Evolutionary conservation across 169 alveolate species (phyloP), one percentile per base, ranked within the genome.

Genomic region (Cryptosporidium bovis): DNA sequence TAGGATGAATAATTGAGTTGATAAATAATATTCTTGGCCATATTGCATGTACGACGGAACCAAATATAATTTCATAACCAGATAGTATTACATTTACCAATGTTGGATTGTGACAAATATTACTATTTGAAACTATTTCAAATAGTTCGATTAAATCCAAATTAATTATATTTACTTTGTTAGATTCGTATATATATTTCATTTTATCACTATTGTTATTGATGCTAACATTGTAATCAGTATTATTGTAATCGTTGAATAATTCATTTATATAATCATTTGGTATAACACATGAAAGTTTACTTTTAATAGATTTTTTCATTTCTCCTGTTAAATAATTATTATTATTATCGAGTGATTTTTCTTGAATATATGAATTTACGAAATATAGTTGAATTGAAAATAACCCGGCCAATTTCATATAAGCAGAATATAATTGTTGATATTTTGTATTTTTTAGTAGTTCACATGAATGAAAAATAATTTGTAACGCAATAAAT

Each of bases 21-120:
- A 44, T 77, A 12, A 77, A 77, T 20, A 77, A 8, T 40, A 77
- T 58, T 24, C 87, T 56, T 15, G 87, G 77, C 87, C 87, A 77
- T 1, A 77, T 33, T 60, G 87, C 58, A 24, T 60, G 71, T 60
- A 77, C 87, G 8, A 77, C 40, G n/a, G 71, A 77, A 20, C 87
- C 87, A 62, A 58, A 77, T 31, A 77, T 44, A 13, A 40, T 3
- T 29, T 77, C 87, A 34, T 77, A 77, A 2, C 77, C 71, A 18
- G 53, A 46, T 48, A 77, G 48, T 31, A 77, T 77, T 6, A 77
- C 64, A 7, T 16, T 16, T 40, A 62, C 27, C 46, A 77, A 58
- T 4, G 60, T n/a, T 10, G 87, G 87, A 18, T 62, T 77, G 48
- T 40, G 44, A n/a, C 87, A 77, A 18, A 77, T 31, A 20, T 44